Evolutionary conservation across 1,284 basidiomycete species (phyloP), one percentile per base, ranked within the genome.

Genomic region (Macrocystidia cucumis): DNA sequence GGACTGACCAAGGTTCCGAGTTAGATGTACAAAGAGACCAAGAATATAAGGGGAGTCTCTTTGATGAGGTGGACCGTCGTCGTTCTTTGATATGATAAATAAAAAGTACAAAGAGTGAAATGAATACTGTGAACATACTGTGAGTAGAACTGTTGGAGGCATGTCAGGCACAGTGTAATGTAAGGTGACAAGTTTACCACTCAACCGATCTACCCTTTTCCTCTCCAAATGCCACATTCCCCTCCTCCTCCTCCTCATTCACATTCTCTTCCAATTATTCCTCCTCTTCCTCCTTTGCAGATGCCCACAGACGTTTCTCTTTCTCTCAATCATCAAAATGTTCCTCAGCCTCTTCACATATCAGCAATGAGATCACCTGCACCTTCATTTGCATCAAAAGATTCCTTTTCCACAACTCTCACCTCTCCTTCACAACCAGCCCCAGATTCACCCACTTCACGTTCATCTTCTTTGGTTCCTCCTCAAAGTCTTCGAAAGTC

Each of bases 1-100:
- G 26, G 26, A 44, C 55, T 42, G 48, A 83, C 84, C 82, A 14
- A 91, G 69, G 36, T 69, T 60, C 30, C 67, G 54, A 8, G 71
- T 75, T 16, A 96, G 65, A 41, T 78, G 67, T 24, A 68, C 71
- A 48, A 83, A 89, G 37, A 95, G 74, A 3, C 78, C 80, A 45
- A 80, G 84, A 41, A 93, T 74, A 57, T 89, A 91, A 0, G 92
- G 92, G 0, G 89, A 92, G 36, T 84, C 76, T 18, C 48, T 44
- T 6, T 65, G 50, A 29, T 74, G 65, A 3, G 89, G 86, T 11
- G 91, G 90, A 2, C 91, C 91, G 53, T 95, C 91, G 55, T 96
- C 91, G 54, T 91, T 91, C 76, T 83, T 39, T 43, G 30, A 39
- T 33, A 39, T 27, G 33, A 9, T 33, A 9, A 38, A 20, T 29